Percentiles rank a stretch among this genome's conserved stretches.
Evolutionary conservation across 345 rosid species (phyloP).

Genomic region (Salix arbutifolia): DNA sequence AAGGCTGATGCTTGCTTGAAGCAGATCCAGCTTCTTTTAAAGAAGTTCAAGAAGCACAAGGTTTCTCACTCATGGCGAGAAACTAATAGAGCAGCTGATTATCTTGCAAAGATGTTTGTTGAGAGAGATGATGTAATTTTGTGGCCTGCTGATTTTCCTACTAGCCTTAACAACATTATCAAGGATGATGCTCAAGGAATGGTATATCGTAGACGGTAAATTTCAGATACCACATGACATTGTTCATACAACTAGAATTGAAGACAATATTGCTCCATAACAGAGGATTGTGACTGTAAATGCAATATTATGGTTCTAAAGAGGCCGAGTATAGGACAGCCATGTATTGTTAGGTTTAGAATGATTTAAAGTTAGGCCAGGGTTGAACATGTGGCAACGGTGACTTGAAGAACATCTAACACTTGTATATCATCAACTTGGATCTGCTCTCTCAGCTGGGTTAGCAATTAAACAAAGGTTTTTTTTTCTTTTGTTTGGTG

Average conservation of each 20-base stretch:
- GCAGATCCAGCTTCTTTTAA: slow-evolving; percentile 25
- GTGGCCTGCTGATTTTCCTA: slow-evolving; percentile 35
- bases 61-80: slow-evolving; percentile 42
- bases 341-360: background rate
- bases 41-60: slow-evolving; percentile 11
- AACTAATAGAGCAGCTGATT: slow-evolving; percentile 38
- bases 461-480: too few relatives aligned
- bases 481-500: too few relatives aligned
- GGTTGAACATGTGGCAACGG: background rate
- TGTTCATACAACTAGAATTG: background rate
- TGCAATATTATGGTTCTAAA: background rate
- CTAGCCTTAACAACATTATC: slow-evolving; percentile 23
- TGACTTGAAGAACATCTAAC: background rate
- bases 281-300: background rate
- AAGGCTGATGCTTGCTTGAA: slow-evolving; percentile 28
- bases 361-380: background rate
- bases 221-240: background rate
- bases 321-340: background rate
- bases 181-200: slow-evolving; percentile 33
- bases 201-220: slow-evolving; percentile 23
- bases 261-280: background rate
- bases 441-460: background rate
- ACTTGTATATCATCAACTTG: background rate
- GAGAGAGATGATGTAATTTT: slow-evolving; percentile 20
- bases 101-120: slow-evolving; percentile 30